Evolutionary conservation across 768 basidiomycete genomes (phyloP).

Genomic region (Kwoniella dejecticola): DNA sequence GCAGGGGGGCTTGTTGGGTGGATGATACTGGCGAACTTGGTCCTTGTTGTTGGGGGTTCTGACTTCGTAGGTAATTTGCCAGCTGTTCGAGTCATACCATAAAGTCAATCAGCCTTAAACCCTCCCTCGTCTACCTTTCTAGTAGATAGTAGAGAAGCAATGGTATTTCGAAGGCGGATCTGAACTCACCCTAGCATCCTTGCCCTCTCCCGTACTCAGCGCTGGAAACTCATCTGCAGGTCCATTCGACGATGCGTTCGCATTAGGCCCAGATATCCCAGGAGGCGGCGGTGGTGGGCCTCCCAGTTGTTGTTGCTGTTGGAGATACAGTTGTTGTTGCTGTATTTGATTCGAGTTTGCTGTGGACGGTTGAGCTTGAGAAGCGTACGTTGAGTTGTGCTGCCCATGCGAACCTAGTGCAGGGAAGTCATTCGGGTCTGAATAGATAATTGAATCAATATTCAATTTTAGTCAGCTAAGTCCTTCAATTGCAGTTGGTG

Average conservation of each 20-base stretch:
- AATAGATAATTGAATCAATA: not conserved
- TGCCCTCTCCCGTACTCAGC: constrained; percentile 33
- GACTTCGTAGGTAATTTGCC: constrained; percentile 36
- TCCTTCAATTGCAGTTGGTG: not conserved
- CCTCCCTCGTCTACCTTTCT: not conserved
- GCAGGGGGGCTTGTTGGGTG: constrained; percentile 4
- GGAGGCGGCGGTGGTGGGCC: constrained; percentile 44
- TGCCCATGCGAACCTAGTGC: constrained; percentile 44
- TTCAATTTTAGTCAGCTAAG: not conserved
- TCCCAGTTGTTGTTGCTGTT: constrained; percentile 30
- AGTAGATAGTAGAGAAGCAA: too few species aligned
- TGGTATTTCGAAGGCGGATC: too few species aligned
- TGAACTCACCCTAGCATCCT: constrained; percentile 42
- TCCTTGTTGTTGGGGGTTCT: constrained; percentile 20
- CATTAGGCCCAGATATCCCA: constrained; percentile 35
- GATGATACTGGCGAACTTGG: constrained; percentile 23
- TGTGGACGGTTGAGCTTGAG: constrained; percentile 41
- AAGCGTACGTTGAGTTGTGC: constrained; percentile 40
- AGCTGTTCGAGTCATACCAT: constrained; percentile 22
- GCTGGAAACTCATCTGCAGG: constrained; percentile 50
- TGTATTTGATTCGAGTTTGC: constrained; percentile 24
- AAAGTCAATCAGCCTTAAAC: not conserved
- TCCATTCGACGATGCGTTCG: constrained; percentile 14
- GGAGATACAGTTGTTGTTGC: constrained; percentile 35
- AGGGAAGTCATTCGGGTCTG: constrained; percentile 53